Evolutionary conservation across 495 filamentous ascomycete genomes (phyloP).

Genomic region (Aspergillus mulundensis): DNA sequence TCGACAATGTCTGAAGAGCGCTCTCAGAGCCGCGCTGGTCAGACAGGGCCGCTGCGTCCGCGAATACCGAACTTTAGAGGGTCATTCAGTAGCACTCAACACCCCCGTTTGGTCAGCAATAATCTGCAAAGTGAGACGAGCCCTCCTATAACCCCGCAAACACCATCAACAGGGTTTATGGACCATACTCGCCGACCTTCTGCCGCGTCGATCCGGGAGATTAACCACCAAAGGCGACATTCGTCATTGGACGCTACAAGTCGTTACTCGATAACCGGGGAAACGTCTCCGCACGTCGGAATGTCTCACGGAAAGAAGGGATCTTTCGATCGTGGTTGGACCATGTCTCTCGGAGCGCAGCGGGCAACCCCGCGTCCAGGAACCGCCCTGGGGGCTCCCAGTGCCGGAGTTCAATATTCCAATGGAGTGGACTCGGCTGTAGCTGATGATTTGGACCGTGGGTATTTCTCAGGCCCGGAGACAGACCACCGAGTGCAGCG

Average conservation of each 20-base stretch:
- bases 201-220: conserved; percentile 77
- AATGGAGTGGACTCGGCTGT: conserved; percentile 28
- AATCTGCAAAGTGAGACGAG: conserved; percentile 25
- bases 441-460: conserved; percentile 70
- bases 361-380: conserved; percentile 31
- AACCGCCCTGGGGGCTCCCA: conserved; percentile 30
- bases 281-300: conserved; percentile 19
- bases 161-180: conserved; percentile 29
- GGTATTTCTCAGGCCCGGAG: conserved; percentile 92
- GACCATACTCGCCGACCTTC: conserved; percentile 64
- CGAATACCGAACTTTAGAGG: conserved; percentile 52
- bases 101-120: conserved; percentile 32
- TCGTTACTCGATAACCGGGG: conserved; percentile 32
- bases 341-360: conserved; percentile 54
- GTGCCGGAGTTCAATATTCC: conserved; percentile 16
- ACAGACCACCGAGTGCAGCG: conserved; percentile 63
- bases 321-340: conserved; percentile 91
- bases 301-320: conserved; percentile 69
- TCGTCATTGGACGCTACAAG: conserved; percentile 70
- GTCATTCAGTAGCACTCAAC: conserved; percentile 27
- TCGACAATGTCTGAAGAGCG: conserved; percentile 39
- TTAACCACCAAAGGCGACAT: conserved; percentile 82
- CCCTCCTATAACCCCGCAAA: conserved; percentile 31
- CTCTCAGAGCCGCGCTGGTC: conserved; percentile 31
- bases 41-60: conserved; percentile 51